Percentiles rank a stretch among this genome's conserved stretches.
phyloP scores from a whole-genome alignment of 2,329 filamentous ascomycete genomes.

The Neonectria faginata region DNA sequence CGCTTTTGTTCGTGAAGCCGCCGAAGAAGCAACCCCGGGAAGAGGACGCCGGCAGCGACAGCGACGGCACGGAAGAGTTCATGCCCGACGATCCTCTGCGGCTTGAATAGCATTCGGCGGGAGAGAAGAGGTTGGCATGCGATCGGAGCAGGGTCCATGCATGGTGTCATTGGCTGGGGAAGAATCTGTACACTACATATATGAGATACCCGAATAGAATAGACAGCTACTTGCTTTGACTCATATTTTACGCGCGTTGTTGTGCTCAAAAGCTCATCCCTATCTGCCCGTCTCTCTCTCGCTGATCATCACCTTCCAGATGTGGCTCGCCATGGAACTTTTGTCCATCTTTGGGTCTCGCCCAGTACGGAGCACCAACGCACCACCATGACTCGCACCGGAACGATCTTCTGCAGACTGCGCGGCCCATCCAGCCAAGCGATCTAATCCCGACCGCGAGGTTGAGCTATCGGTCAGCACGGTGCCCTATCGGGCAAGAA shows the following conservation, averaged over 20 bases:
- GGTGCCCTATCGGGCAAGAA: background rate
- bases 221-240: conserved; percentile 8
- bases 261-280: background rate
- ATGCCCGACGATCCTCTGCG: conserved; percentile 42
- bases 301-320: conserved; percentile 38
- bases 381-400: background rate
- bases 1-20: conserved; percentile 49
- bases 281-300: background rate
- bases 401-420: background rate
- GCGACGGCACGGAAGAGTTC: conserved; percentile 36
- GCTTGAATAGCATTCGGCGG: conserved; percentile 31
- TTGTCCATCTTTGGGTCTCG: conserved; percentile 27
- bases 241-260: background rate
- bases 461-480: background rate
- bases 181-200: background rate
- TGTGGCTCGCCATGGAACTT: conserved; percentile 36
- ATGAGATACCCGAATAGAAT: conserved; percentile 33
- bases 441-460: background rate
- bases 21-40: conserved; percentile 44
- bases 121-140: background rate
- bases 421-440: background rate
- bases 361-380: background rate
- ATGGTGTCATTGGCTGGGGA: background rate
- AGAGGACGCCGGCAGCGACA: conserved; percentile 29
- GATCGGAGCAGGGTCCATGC: background rate